Evolutionary conservation across 495 filamentous ascomycete genomes (phyloP), one percentile per base, ranked within the genome.

Genomic region (Darksidea phi): DNA sequence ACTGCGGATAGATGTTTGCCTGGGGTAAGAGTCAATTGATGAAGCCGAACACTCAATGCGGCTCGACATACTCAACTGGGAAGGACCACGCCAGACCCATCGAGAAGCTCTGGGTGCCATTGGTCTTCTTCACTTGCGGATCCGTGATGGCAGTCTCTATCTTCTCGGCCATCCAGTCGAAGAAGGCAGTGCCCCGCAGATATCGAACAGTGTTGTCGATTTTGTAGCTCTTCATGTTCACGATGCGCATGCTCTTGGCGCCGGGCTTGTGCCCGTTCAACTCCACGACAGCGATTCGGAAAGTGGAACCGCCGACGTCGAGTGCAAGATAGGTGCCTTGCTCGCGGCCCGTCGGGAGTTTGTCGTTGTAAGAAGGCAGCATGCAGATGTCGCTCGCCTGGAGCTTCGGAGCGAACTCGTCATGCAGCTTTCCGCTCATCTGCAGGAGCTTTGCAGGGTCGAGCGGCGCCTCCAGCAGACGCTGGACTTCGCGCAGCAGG

Each of bases 81-180:
- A 88, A 87, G 0, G 84, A 86, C 85, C 85, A 88, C 12, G 85
- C 82, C 59, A 88, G 62, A 1, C 85, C 85, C 75, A 87, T 83
- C 18, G 75, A 75, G 46, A 87, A 68, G 0, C 12, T 73, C 11
- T 51, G 59, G 25, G 49, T 70, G 46, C 57, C 64, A 24, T 67
- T 67, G 58, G 59, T 61, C 63, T 48, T 53, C 46, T 68, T 57
- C 17, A 62, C 57, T 28, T 73, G 64, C 10, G 69, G 62, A 26
- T 71, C 73, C 0, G 72, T 56, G 68, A 86, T 74, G n/a, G 76
- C 74, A n/a, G 85, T 78, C 45, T 68, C 61, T 42, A 88, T 84
- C 36, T 78, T 74, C 34, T 72, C 74, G 4, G 85, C 85, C 78
- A 88, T 84, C 85, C 85, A 88, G 63, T 87, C 84, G 58, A 87